Evolutionary conservation across 129 eudicot genomes (phyloP).

Genomic region (Saposhnikovia divaricata): DNA sequence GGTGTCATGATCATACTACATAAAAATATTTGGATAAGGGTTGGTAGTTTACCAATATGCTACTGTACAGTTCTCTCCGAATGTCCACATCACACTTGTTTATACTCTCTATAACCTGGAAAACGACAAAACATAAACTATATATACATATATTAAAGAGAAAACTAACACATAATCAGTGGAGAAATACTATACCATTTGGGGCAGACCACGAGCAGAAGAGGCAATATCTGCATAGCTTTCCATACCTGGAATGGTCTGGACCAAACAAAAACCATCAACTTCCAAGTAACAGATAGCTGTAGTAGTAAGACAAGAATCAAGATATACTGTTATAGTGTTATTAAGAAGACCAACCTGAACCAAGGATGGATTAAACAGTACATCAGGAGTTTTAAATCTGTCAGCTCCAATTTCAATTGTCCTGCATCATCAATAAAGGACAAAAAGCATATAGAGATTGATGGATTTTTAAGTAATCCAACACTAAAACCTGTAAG

Average conservation of each 20-base stretch:
- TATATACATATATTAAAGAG: neutral
- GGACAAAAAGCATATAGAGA: too few relatives aligned
- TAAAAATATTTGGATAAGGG: conserved; percentile 1
- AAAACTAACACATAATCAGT: neutral
- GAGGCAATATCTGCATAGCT: conserved; percentile 50
- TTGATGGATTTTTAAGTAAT: too few relatives aligned
- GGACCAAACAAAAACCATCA: conserved; percentile 12
- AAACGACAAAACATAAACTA: neutral
- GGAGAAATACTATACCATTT: conserved; percentile 46
- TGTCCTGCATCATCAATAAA: too few relatives aligned
- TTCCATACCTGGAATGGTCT: conserved; percentile 98
- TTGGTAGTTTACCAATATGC: conserved; percentile 59
- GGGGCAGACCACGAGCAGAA: conserved; percentile 85
- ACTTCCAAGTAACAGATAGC: conserved; percentile 5
- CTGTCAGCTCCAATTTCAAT: too few relatives aligned
- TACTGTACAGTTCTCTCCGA: conserved; percentile 84
- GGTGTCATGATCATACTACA: neutral
- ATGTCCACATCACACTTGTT: conserved; percentile 97
- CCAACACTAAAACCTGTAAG: too few relatives aligned
- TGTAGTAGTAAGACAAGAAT: neutral
- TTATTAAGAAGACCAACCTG: too few relatives aligned
- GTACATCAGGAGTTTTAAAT: too few relatives aligned
- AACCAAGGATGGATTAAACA: too few relatives aligned
- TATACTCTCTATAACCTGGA: conserved; percentile 81
- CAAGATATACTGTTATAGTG: conserved; percentile 13